Base-by-base conservation (phyloP, 768 basidiomycete species). In the Phlebiopsis flavidoalba region DNA sequence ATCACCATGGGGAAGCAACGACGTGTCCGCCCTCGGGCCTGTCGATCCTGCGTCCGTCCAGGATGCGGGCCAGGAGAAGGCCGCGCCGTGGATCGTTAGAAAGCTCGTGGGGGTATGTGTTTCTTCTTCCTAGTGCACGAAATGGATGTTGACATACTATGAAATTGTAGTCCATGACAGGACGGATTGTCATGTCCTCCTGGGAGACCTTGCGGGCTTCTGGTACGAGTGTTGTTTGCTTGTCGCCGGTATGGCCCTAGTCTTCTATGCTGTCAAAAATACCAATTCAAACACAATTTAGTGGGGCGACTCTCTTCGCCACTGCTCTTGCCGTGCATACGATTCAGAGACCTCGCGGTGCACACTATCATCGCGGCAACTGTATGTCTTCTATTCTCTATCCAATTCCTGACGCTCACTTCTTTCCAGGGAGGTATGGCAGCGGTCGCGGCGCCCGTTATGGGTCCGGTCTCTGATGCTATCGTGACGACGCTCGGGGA, bases 221-320 rank as follows among this genome's bases (percentile, higher is more conserved):
- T 22, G 84, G 84, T 5, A 84, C 80, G 2, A 83, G 72, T 48
- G 76, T 85, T 14, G 68, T 86, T 6, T 87, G 86, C 68, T 77
- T 87, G 37, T 86, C 84, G 17, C 84, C 85, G 53, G 83, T 85
- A 65, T 64, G 80, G n/a, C 73, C 24, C 31, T 35, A 48, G 46
- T 59, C 22, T 52, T n/a, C 60, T 51, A 43, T 21, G 36, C 37
- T 17, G 40, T 43, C 40, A 8, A 2, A 43, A 43, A 11, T 2
- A 15, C 10, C 50, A 40, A 19, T 59, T 53, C 8, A 36, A 24
- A 48, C 49, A 45, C 56, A n/a, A 24, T 31, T 49, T 45, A 85
- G 81, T 85, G 85, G 84, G 83, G 84, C 0, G 84, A 87, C 65
- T 85, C 65, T 85, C 83, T 3, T 84, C 82, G 12, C 85, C 85